These are phyloP conservation scores for Olyra latifolia DNA, from an alignment of 176 grass and related monocot genomes.

Conservation along the genomic window DNA sequence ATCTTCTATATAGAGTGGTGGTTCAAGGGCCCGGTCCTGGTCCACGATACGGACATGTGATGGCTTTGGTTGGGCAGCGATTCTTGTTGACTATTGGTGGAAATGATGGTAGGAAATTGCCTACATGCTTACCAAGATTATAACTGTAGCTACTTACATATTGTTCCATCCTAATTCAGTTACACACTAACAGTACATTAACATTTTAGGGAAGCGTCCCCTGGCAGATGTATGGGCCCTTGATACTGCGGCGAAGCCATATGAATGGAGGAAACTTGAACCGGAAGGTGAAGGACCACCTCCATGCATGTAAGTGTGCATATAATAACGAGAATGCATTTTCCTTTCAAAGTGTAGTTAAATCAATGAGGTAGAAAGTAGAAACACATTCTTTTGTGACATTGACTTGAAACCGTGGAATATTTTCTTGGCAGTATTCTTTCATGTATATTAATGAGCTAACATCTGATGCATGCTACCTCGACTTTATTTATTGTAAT, in stretches of 20 bases:
- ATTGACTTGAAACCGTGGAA: constrained; percentile 2
- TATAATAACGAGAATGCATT: neutral
- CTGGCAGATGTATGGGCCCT: constrained; percentile 98
- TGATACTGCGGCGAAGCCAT: constrained; percentile 96
- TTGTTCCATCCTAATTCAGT: neutral
- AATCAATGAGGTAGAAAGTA: constrained; percentile 9
- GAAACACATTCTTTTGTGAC: constrained; percentile 7
- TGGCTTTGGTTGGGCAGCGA: constrained; percentile 96
- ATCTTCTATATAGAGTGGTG: constrained; percentile 63
- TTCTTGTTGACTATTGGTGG: constrained; percentile 96
- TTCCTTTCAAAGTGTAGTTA: neutral
- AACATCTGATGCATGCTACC: constrained; percentile 1
- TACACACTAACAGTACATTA: constrained; percentile 20
- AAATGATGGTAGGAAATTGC: constrained; percentile 77
- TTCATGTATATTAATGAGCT: constrained; percentile 7
- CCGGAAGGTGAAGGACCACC: constrained; percentile 97
- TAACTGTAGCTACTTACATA: constrained; percentile 14
- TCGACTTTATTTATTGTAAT: constrained; percentile 18
- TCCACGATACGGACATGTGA: constrained; percentile 94
- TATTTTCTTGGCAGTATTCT: constrained; percentile 18
- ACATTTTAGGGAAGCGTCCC: constrained; percentile 75
- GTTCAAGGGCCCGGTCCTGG: constrained; percentile 97
- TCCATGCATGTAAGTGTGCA: constrained; percentile 86
- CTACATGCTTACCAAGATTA: constrained; percentile 12
- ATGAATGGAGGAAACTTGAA: constrained; percentile 97